phyloP scores from a whole-genome alignment of 176 grass and related monocot genomes.

The Poa pratensis region DNA sequence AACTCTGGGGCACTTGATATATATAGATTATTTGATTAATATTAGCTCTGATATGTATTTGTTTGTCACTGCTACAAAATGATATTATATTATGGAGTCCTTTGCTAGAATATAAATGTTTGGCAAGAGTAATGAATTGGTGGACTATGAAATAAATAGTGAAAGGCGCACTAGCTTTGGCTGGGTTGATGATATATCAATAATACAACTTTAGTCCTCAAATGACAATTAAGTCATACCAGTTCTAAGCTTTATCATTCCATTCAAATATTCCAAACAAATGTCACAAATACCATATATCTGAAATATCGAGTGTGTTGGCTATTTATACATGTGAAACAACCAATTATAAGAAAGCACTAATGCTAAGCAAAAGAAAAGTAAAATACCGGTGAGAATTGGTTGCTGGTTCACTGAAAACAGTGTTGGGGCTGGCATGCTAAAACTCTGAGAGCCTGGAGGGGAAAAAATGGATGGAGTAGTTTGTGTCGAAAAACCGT shows the following conservation, averaged over 20 bases:
- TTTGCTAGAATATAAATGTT: not conserved
- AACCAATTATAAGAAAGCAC: conserved; percentile 12
- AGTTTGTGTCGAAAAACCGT: conserved; percentile 51
- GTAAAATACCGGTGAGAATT: conserved; percentile 56
- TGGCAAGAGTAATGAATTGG: not conserved
- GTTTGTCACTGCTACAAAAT: not conserved
- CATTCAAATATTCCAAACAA: conserved; percentile 1
- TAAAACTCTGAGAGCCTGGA: conserved; percentile 56
- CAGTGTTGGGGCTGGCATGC: conserved; percentile 42
- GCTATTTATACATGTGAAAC: not conserved
- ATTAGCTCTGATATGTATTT: not conserved
- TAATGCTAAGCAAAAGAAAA: conserved; percentile 26
- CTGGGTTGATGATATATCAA: not conserved
- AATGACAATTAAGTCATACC: not conserved
- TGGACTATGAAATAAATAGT: not conserved
- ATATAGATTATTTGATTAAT: conserved; percentile 17
- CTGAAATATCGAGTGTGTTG: not conserved
- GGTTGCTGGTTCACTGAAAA: conserved; percentile 60
- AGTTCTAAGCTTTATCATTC: not conserved
- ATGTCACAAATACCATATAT: not conserved
- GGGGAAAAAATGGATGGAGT: conserved; percentile 55
- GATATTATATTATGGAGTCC: not conserved
- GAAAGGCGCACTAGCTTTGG: conserved; percentile 21
- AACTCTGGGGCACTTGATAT: not conserved
- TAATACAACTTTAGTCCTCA: not conserved